A percentile compares a stretch with the other conserved stretches of the same genome.
These are phyloP conservation scores for Trametes versicolor DNA, from an alignment of 1,284 basidiomycete species.

Conservation along the genomic window DNA sequence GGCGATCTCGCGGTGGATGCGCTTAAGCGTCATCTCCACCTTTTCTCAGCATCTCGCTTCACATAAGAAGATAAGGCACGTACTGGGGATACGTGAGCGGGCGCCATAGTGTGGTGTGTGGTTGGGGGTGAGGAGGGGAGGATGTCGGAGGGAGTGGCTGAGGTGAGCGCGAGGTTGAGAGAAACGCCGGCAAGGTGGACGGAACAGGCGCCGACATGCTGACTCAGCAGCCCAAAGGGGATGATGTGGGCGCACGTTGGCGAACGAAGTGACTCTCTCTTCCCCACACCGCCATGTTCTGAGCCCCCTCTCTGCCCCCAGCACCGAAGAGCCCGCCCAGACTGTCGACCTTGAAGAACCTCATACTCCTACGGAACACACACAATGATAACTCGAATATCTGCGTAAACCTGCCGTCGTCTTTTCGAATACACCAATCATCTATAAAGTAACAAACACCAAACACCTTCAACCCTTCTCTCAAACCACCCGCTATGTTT, in stretches of 20 bases:
- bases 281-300: conserved; percentile 16
- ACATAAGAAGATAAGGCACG: neutral
- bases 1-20: conserved; percentile 88
- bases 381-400: conserved; percentile 76
- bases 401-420: conserved; percentile 34
- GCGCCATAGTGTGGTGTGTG: conserved; percentile 12
- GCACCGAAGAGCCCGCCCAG: conserved; percentile 5
- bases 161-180: conserved; percentile 4
- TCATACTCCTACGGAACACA: conserved; percentile 25
- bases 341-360: conserved; percentile 20
- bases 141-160: conserved; percentile 7
- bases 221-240: conserved; percentile 7
- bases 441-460: conserved; percentile 28
- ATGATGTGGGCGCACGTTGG: conserved; percentile 6
- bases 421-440: conserved; percentile 18
- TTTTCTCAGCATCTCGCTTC: neutral
- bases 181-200: neutral
- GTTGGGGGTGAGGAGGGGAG: neutral
- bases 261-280: conserved; percentile 8
- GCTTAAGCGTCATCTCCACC: conserved; percentile 81
- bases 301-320: neutral
- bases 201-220: conserved; percentile 3
- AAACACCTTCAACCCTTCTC: neutral
- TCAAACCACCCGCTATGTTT: conserved; percentile 60
- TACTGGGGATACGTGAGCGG: conserved; percentile 16